phyloP scores from a whole-genome alignment of 768 basidiomycete species.

The Hericium coralloides region DNA sequence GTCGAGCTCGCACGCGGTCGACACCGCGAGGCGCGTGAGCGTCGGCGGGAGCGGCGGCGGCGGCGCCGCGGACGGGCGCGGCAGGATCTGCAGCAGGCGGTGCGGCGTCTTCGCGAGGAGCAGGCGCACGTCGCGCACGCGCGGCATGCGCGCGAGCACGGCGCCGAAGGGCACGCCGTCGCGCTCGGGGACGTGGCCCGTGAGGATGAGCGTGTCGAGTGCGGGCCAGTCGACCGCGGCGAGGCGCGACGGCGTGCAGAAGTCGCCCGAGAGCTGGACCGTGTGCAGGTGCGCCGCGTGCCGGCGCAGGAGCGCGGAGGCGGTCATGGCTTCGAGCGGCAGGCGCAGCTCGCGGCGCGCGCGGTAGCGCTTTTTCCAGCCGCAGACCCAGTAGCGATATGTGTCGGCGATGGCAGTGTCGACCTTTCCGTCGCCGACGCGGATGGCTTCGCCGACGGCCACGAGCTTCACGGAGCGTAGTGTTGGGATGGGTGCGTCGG shows the following conservation, averaged over 20 bases:
- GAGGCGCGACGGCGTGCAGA: conserved; percentile 20
- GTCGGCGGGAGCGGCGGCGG: conserved; percentile 12
- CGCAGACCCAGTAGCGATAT: conserved; percentile 24
- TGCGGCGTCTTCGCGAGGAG: conserved; percentile 22
- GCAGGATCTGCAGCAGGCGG: conserved; percentile 16
- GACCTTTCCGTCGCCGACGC: conserved; percentile 25
- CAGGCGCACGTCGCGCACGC: conserved; percentile 22
- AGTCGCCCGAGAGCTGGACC: conserved; percentile 23
- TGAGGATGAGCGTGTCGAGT: conserved; percentile 22
- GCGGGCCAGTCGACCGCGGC: conserved; percentile 23
- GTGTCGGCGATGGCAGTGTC: conserved; percentile 24
- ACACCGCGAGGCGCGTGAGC: conserved; percentile 26
- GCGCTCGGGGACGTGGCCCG: conserved; percentile 16
- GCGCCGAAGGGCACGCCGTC: conserved; percentile 18
- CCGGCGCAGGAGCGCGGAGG: conserved; percentile 21
- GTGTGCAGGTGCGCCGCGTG: conserved; percentile 23
- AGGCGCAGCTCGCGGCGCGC: conserved; percentile 23
- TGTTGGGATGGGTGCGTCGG: neutral
- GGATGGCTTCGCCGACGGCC: conserved; percentile 26
- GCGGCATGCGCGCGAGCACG: conserved; percentile 23
- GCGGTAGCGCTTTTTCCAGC: conserved; percentile 28
- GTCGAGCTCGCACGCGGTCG: conserved; percentile 24
- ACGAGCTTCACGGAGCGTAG: conserved; percentile 16
- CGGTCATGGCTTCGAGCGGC: conserved; percentile 21
- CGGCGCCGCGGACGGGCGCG: neutral